These are phyloP conservation scores for Penicillium egyptiacum DNA, from an alignment of 495 filamentous ascomycete species.

Conservation along the genomic window DNA sequence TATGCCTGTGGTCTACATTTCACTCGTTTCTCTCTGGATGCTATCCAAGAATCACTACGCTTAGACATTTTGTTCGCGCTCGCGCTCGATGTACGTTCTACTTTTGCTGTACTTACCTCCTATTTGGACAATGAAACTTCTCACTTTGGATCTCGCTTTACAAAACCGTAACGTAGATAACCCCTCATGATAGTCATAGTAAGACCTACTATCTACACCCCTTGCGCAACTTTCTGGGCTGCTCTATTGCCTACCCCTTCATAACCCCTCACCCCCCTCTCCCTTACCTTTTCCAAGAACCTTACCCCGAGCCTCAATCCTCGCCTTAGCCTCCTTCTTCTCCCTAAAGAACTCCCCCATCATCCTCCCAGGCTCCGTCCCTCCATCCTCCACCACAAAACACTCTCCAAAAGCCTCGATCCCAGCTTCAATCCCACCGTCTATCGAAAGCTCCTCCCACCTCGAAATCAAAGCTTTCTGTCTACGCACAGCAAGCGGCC, in stretches of 20 bases:
- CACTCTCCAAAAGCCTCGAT: conserved; percentile 25
- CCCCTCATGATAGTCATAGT: neutral
- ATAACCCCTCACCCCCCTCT: neutral
- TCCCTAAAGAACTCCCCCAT: conserved; percentile 20
- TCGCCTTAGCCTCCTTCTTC: conserved; percentile 1
- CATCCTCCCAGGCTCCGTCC: conserved; percentile 23
- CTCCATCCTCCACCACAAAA: conserved; percentile 17
- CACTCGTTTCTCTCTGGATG: neutral
- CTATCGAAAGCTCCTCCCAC: conserved; percentile 25
- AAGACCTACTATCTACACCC: too few species aligned
- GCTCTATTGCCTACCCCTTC: neutral
- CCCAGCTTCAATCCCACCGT: conserved; percentile 21
- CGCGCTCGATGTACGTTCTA: neutral
- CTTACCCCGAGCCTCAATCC: neutral
- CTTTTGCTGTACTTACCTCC: conserved; percentile 3
- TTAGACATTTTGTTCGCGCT: neutral
- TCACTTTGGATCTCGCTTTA: neutral
- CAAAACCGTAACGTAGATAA: neutral
- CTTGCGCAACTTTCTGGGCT: too few species aligned
- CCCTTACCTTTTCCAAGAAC: neutral
- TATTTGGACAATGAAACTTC: conserved; percentile 1
- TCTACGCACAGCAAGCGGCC: conserved; percentile 22
- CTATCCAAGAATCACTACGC: neutral
- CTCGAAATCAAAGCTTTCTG: conserved; percentile 29
- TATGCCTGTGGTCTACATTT: neutral